Evolutionary conservation across 371 early-diverging fungal genomes (phyloP), one percentile per base, ranked within the genome.

Genomic region (Mucor indicus): DNA sequence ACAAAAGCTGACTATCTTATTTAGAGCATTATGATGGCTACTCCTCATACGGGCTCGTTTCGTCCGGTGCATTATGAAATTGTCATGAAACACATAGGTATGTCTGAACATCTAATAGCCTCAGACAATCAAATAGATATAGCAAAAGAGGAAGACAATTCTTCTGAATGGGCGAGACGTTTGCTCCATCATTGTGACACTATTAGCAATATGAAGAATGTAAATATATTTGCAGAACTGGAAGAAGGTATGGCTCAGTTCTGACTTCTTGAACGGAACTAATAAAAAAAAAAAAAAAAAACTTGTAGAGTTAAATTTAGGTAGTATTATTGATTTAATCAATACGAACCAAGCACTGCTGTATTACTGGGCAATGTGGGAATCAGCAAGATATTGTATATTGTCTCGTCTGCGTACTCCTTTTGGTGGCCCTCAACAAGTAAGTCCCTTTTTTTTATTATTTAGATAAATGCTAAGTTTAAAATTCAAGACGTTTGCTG

Each of bases 301-400:
- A n/a, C 12, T 21, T 36, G 54, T 48, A 62, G 54, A 50, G 15
- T 27, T 47, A 6, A 44, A 44, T 3, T 57, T 55, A 16, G 44
- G 47, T 17, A 50, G 49, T 21, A 46, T 69, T 6, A 59, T 63
- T 15, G 38, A 49, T 10, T 48, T 57, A 3, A 50, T 69, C 23
- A 71, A 71, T 41, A 55, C 56, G 23, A 60, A 57, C 16, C 39
- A 45, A 9, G 31, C 72, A 10, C 47, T 83, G 9, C 51, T 87
- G 22, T 58, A 55, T 16, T 87, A 78, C 46, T 92, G 92, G 92
- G 80, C 77, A 0, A 59, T 84, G 29, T 90, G 91, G 91, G 91
- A 92, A 57, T 66, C 76, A 3, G 79, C 89, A 8, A 77, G 91
- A 24, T 89, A 83, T 50, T 88, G 87, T 46, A 76, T 90, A 22